Evolutionary conservation across 2,329 filamentous ascomycete species (phyloP).

Genomic region (Trichoderma polysporum): DNA sequence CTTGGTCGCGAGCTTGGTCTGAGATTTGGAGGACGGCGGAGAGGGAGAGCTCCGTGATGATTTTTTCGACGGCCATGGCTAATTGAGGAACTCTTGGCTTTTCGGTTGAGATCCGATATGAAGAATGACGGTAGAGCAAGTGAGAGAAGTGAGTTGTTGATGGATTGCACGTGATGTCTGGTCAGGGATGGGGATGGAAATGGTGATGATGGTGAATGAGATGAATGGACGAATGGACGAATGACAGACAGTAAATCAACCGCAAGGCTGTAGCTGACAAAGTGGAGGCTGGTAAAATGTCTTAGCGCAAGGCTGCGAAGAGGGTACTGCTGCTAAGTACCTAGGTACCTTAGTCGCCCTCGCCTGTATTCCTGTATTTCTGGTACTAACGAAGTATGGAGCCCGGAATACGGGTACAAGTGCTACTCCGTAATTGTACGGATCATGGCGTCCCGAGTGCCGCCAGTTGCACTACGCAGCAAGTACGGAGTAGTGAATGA

Average conservation of each 20-base stretch:
- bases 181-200: neutral
- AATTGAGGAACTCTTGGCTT: neutral
- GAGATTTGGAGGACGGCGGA: constrained; percentile 69
- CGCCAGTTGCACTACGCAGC: neutral
- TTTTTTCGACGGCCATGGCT: constrained; percentile 40
- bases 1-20: constrained; percentile 70
- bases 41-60: constrained; percentile 52
- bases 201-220: neutral
- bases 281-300: neutral
- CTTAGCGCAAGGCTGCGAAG: constrained; percentile 11
- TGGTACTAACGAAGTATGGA: too few relatives aligned
- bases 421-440: too few relatives aligned
- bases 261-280: neutral
- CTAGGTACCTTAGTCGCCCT: neutral
- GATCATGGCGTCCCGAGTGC: neutral
- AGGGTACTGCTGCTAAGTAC: neutral
- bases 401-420: neutral
- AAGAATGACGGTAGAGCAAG: neutral
- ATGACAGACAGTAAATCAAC: neutral
- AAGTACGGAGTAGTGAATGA: neutral
- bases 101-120: neutral
- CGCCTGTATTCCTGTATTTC: neutral
- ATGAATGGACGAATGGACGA: neutral
- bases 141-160: neutral
- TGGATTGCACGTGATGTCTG: neutral